Conservation (phyloP, 805 yeast species). For the Candida saitoana region DNA sequence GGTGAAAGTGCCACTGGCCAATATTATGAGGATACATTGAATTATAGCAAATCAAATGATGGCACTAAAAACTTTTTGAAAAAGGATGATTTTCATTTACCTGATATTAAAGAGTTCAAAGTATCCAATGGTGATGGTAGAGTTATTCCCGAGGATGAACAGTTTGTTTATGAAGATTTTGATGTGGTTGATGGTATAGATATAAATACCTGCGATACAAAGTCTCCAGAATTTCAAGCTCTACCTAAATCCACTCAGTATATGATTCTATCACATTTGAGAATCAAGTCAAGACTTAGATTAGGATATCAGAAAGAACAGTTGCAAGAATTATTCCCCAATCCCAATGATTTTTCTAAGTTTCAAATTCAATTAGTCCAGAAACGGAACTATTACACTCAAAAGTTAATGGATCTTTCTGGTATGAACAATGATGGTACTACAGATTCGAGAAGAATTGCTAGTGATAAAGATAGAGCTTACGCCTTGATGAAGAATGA, state of each 20-base stretch:
- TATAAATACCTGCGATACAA: slow-evolving; percentile 74
- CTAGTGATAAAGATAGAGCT: slow-evolving; percentile 76
- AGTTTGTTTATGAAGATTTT: slow-evolving; percentile 50
- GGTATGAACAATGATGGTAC: slow-evolving; percentile 66
- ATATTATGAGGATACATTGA: slow-evolving; percentile 18
- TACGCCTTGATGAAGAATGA: slow-evolving; percentile 73
- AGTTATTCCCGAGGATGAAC: slow-evolving; percentile 68
- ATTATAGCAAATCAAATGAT: slow-evolving; percentile 5
- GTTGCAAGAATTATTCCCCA: slow-evolving; percentile 72
- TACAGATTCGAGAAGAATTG: slow-evolving; percentile 53
- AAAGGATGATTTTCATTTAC: slow-evolving; percentile 84
- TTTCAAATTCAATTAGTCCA: slow-evolving; percentile 93
- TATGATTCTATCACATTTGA: slow-evolving; percentile 75
- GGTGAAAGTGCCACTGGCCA: slow-evolving; percentile 1
- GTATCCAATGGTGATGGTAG: slow-evolving; percentile 62
- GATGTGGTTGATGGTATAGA: slow-evolving; percentile 65
- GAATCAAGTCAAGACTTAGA: slow-evolving; percentile 82
- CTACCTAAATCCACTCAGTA: slow-evolving; percentile 87
- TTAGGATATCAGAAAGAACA: slow-evolving; percentile 96
- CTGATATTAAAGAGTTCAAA: slow-evolving; percentile 56
- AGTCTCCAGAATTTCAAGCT: slow-evolving; percentile 67
- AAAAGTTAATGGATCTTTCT: slow-evolving; percentile 73
- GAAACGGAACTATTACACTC: slow-evolving; percentile 86
- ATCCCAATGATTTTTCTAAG: slow-evolving; percentile 83
- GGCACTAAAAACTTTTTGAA: slow-evolving; percentile 37